These are phyloP conservation scores for Podila horticola DNA, from an alignment of 192 early-diverging fungal genomes.

Conservation along the genomic window DNA sequence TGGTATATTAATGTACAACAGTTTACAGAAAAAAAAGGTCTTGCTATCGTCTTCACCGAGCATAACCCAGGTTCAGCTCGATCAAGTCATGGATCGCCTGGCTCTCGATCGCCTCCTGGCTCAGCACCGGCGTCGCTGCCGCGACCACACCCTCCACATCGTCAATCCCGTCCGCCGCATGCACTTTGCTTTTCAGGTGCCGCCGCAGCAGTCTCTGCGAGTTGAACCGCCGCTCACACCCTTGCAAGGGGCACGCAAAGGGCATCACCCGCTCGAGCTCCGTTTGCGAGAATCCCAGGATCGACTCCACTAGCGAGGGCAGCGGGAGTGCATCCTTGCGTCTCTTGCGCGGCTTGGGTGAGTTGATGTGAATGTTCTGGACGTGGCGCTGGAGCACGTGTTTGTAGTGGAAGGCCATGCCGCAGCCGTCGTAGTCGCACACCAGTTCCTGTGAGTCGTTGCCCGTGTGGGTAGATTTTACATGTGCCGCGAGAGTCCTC, in stretches of 20 bases:
- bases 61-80: constrained; percentile 28
- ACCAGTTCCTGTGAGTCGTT: constrained; percentile 12
- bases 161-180: background rate
- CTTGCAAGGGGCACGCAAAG: constrained; percentile 20
- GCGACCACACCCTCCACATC: background rate
- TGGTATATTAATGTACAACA: background rate
- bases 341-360: constrained; percentile 10
- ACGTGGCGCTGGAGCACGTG: constrained; percentile 30
- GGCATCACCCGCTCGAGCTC: constrained; percentile 15
- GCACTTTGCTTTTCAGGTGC: constrained; percentile 17
- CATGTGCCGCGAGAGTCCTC: constrained; percentile 41
- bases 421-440: constrained; percentile 51
- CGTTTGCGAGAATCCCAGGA: constrained; percentile 23
- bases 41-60: too few relatives aligned
- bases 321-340: constrained; percentile 18
- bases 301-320: constrained; percentile 3
- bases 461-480: constrained; percentile 24
- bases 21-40: too few relatives aligned
- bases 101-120: constrained; percentile 47
- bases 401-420: constrained; percentile 35
- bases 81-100: constrained; percentile 51
- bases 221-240: constrained; percentile 12
- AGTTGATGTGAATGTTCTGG: constrained; percentile 3
- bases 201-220: constrained; percentile 15
- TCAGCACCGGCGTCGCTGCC: constrained; percentile 10